phyloP scores from a whole-genome alignment of 441 rosid species.

The Eugenia klotzschiana region DNA sequence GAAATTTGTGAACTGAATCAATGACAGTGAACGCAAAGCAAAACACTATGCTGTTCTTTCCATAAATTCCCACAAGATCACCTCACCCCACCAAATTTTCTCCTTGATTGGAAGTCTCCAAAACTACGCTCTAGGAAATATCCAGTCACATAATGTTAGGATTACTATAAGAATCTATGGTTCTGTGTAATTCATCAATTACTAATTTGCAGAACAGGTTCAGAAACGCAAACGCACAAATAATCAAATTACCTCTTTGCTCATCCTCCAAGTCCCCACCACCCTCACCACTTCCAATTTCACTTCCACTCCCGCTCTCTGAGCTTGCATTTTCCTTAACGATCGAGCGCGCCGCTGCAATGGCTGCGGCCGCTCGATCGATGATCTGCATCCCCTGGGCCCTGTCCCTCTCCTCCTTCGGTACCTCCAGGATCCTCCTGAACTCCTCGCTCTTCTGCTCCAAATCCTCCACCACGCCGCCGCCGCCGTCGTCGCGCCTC shows the following conservation, averaged over 20 bases:
- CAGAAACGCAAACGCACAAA: neutral
- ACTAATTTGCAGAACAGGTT: neutral
- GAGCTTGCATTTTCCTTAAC: conserved; percentile 20
- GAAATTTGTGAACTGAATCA: neutral
- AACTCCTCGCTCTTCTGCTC: conserved; percentile 73
- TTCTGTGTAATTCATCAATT: neutral
- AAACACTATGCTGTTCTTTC: neutral
- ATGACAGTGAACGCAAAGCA: neutral
- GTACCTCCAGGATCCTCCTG: conserved; percentile 48
- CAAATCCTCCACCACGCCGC: conserved; percentile 15
- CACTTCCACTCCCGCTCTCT: neutral
- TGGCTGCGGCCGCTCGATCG: conserved; percentile 74
- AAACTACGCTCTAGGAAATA: neutral
- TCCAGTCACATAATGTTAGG: neutral
- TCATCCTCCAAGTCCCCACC: neutral
- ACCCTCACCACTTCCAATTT: neutral
- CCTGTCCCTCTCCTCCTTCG: conserved; percentile 71
- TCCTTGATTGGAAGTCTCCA: neutral
- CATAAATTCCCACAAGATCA: neutral
- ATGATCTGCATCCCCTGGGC: conserved; percentile 71
- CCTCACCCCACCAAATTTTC: neutral
- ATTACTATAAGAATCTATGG: neutral
- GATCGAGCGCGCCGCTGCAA: conserved; percentile 60
- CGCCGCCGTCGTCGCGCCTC: neutral
- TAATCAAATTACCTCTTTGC: neutral